Conservation (phyloP, 1,139 yeast species). For the Suhomyces choctaworum region DNA sequence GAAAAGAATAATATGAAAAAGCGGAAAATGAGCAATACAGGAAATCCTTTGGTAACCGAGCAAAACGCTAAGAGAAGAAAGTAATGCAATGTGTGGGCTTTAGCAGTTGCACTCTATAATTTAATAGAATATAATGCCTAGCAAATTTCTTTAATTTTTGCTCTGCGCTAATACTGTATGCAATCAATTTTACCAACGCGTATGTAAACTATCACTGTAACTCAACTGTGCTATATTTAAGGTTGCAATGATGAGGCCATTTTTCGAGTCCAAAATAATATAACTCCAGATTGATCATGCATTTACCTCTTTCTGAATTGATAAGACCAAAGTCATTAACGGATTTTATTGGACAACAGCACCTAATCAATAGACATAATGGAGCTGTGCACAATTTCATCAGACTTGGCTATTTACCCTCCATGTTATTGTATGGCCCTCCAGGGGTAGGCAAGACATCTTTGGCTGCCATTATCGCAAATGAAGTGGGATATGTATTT, state of each 20-base stretch:
- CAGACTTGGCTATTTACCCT: constrained; percentile 41
- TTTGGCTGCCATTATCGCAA: constrained; percentile 40
- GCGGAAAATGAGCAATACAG: constrained; percentile 17
- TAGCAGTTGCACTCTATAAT: no score
- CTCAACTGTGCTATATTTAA: no score
- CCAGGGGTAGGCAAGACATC: constrained; percentile 52
- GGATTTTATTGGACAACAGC: constrained; percentile 42
- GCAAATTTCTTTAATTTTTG: no score
- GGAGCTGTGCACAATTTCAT: constrained; percentile 38
- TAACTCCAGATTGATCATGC: no score
- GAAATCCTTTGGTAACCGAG: constrained; percentile 13
- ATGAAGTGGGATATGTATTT: constrained; percentile 36
- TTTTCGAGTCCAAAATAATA: no score
- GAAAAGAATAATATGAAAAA: constrained; percentile 16
- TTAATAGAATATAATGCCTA: no score
- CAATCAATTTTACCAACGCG: no score
- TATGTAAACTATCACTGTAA: no score
- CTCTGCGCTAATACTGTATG: no score
- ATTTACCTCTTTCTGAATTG: constrained; percentile 25
- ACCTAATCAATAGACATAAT: constrained; percentile 27
- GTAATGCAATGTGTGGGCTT: no score
- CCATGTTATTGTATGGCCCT: constrained; percentile 47
- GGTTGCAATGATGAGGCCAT: no score
- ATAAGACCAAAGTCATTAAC: constrained; percentile 30
- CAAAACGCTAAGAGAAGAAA: constrained; percentile 14